These are phyloP conservation scores for Boletus smithii DNA, from an alignment of 1,284 basidiomycete genomes.

Conservation along the genomic window DNA sequence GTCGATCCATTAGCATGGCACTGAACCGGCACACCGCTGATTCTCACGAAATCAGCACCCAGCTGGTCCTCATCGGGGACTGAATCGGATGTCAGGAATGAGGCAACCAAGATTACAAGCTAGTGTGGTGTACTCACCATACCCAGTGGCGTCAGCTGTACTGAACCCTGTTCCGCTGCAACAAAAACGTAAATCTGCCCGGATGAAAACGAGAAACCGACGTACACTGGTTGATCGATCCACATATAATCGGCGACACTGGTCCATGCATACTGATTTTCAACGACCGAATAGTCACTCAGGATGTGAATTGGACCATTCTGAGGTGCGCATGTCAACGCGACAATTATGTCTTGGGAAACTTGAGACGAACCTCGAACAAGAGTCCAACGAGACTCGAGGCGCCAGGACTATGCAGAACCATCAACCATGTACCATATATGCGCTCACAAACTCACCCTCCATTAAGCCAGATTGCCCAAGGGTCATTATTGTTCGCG, in stretches of 20 bases:
- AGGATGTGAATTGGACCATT: conserved; percentile 64
- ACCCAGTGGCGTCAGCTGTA: conserved; percentile 57
- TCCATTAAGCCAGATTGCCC: conserved; percentile 75
- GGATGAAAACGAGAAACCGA: conserved; percentile 1
- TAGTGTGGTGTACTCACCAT: conserved; percentile 39
- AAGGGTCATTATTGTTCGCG: conserved; percentile 45
- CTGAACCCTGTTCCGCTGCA: conserved; percentile 60
- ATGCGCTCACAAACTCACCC: conserved; percentile 42
- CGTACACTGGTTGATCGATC: conserved; percentile 72
- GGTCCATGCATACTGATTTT: conserved; percentile 57
- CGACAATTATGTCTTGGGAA: background rate
- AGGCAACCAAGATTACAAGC: conserved; percentile 17
- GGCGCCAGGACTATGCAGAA: conserved; percentile 54
- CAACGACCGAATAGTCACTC: conserved; percentile 44
- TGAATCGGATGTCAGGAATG: conserved; percentile 23
- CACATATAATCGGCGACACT: conserved; percentile 62
- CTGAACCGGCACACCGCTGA: too few species aligned
- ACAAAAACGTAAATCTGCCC: conserved; percentile 6
- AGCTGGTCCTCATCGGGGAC: conserved; percentile 64
- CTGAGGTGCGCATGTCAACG: conserved; percentile 32
- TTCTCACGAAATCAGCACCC: conserved; percentile 62
- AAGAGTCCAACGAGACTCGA: conserved; percentile 64
- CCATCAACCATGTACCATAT: background rate
- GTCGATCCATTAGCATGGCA: background rate
- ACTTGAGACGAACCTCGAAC: conserved; percentile 48